phyloP scores from a whole-genome alignment of 2,329 filamentous ascomycete genomes.

The Aspergillus sp. region DNA sequence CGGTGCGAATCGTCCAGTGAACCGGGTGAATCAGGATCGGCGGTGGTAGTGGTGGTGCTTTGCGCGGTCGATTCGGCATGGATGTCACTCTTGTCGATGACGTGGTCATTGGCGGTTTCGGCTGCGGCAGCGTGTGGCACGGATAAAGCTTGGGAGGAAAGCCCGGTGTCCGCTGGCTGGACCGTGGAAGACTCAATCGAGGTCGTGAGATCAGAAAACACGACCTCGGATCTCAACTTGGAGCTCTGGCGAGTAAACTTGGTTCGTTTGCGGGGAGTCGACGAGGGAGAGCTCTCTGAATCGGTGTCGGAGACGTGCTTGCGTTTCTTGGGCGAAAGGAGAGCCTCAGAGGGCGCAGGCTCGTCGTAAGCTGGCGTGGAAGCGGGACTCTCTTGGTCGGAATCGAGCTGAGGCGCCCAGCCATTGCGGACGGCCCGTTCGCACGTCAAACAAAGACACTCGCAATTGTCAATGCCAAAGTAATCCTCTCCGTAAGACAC shows the following conservation, averaged over 20 bases:
- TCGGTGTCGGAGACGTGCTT: constrained; percentile 30
- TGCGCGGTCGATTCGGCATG: constrained; percentile 12
- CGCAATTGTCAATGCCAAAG: constrained; percentile 91
- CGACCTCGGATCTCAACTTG: constrained; percentile 41
- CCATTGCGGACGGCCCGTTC: constrained; percentile 76
- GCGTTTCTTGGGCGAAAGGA: constrained; percentile 30
- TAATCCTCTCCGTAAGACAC: constrained; percentile 96
- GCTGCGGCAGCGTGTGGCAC: neutral
- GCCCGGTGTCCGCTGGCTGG: constrained; percentile 6
- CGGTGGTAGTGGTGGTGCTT: constrained; percentile 15
- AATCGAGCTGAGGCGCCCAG: constrained; percentile 63
- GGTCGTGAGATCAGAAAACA: constrained; percentile 31
- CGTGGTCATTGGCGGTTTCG: neutral
- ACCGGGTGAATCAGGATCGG: constrained; percentile 30
- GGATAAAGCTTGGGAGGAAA: neutral
- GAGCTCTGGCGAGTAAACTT: constrained; percentile 39
- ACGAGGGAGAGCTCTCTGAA: constrained; percentile 26
- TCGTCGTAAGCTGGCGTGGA: constrained; percentile 37
- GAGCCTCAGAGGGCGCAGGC: constrained; percentile 17
- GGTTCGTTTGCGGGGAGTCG: constrained; percentile 35
- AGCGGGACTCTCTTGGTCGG: constrained; percentile 35
- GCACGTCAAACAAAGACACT: constrained; percentile 88
- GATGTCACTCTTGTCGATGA: constrained; percentile 6
- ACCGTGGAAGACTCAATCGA: constrained; percentile 25
- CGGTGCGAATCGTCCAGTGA: constrained; percentile 34